Conservation (phyloP, 1,139 yeast genomes). For the Sugiyamaella sp. region DNA sequence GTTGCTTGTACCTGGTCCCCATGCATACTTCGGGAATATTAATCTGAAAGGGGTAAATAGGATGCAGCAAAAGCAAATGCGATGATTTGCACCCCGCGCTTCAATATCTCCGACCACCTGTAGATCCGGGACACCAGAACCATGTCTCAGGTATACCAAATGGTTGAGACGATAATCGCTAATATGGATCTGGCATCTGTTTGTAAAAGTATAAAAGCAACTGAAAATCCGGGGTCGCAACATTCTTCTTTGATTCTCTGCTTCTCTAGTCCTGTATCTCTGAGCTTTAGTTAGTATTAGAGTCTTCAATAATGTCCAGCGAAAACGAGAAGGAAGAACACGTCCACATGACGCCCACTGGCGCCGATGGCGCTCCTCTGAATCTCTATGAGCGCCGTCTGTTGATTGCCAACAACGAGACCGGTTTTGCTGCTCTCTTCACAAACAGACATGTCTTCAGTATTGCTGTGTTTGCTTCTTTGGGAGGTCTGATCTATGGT, state of each 20-base stretch:
- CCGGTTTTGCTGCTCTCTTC: constrained; percentile 26
- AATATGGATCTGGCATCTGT: neutral
- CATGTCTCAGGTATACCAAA: neutral
- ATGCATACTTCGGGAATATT: constrained; percentile 15
- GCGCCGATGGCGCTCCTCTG: constrained; percentile 12
- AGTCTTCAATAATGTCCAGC: neutral
- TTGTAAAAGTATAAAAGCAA: constrained; percentile 9
- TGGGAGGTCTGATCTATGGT: constrained; percentile 42
- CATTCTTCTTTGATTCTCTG: neutral
- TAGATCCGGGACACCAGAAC: neutral
- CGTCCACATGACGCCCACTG: neutral
- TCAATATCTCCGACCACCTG: neutral
- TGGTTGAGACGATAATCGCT: neutral
- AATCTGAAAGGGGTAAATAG: constrained; percentile 12
- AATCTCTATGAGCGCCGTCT: constrained; percentile 22
- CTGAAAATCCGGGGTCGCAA: constrained; percentile 11
- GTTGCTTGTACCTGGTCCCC: neutral
- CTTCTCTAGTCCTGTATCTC: neutral
- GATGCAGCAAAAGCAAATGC: constrained; percentile 3
- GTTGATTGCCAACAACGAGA: constrained; percentile 13
- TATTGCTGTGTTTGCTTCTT: constrained; percentile 42
- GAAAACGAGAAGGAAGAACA: constrained; percentile 8
- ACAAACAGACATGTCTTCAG: constrained; percentile 42
- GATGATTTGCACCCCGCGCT: constrained; percentile 1
- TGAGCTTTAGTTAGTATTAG: neutral